A percentile compares a stretch with the other conserved stretches of the same genome.
Conservation (phyloP, 2,329 filamentous ascomycete species). For the Shiraia bambusicola region DNA sequence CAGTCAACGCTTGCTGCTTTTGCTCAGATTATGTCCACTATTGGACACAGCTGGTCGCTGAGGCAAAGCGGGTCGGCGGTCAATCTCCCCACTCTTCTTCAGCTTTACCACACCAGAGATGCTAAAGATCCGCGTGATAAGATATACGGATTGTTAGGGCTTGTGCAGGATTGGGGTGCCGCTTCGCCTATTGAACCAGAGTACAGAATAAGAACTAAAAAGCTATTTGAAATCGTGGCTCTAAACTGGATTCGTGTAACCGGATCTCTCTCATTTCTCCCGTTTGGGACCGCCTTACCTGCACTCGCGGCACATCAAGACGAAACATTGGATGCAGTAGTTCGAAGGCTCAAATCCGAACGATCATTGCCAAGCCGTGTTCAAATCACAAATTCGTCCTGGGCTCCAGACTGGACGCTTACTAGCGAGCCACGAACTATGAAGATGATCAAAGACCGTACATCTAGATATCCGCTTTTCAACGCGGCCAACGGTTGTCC, state of each 20-base stretch:
- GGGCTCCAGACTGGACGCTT: conserved; percentile 4
- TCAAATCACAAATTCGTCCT: neutral
- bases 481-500: conserved; percentile 3
- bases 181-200: conserved; percentile 1
- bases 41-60: neutral
- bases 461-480: conserved; percentile 4
- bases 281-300: neutral
- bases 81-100: conserved; percentile 4
- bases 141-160: conserved; percentile 8
- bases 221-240: conserved; percentile 3
- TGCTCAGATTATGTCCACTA: neutral
- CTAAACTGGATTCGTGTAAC: neutral
- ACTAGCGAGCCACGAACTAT: conserved; percentile 2
- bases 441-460: conserved; percentile 1
- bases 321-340: neutral
- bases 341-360: neutral
- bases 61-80: conserved; percentile 2
- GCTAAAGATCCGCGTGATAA: conserved; percentile 10
- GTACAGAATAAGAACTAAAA: conserved; percentile 2
- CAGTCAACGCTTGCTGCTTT: neutral
- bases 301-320: neutral
- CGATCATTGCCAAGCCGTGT: conserved; percentile 1
- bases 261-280: conserved; percentile 1
- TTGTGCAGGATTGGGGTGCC: conserved; percentile 7
- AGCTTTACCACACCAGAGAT: conserved; percentile 3